phyloP scores from a whole-genome alignment of 2,329 filamentous ascomycete species.

The Whalleya microplaca region DNA sequence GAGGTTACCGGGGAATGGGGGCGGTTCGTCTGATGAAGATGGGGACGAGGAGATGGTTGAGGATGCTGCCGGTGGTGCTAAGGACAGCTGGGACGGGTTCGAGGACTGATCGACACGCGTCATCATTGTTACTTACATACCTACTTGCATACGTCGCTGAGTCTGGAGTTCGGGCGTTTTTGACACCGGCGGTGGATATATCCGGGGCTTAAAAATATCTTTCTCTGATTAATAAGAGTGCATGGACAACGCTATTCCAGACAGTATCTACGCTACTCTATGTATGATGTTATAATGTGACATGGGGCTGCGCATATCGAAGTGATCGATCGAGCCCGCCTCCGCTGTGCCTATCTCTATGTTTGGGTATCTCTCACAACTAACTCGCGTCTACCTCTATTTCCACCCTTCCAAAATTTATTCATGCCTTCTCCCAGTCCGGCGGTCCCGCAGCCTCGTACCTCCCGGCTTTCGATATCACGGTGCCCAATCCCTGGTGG shows the following conservation, averaged over 20 bases:
- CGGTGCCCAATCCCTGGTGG: constrained; percentile 78
- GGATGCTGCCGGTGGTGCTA: constrained; percentile 45
- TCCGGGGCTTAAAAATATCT: constrained; percentile 1
- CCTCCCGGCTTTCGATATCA: constrained; percentile 75
- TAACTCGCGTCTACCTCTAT: neutral
- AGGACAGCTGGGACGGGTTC: constrained; percentile 71
- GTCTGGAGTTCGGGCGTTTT: constrained; percentile 17
- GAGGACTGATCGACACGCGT: constrained; percentile 53
- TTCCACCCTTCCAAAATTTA: neutral
- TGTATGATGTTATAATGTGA: neutral
- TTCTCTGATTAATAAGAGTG: constrained; percentile 1
- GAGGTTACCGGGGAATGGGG: constrained; percentile 67
- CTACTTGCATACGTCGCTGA: neutral
- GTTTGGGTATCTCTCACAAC: constrained; percentile 17
- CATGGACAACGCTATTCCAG: neutral
- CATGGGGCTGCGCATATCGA: neutral
- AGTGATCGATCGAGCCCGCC: neutral
- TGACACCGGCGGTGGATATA: constrained; percentile 5
- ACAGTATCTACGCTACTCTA: neutral
- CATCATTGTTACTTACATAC: neutral
- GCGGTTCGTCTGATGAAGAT: constrained; percentile 37
- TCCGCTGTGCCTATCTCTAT: neutral
- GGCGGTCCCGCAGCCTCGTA: constrained; percentile 69
- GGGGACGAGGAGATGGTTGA: constrained; percentile 36
- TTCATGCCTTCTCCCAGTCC: constrained; percentile 49